Conservation (phyloP, 805 yeast species). For the Candida caryicola region DNA sequence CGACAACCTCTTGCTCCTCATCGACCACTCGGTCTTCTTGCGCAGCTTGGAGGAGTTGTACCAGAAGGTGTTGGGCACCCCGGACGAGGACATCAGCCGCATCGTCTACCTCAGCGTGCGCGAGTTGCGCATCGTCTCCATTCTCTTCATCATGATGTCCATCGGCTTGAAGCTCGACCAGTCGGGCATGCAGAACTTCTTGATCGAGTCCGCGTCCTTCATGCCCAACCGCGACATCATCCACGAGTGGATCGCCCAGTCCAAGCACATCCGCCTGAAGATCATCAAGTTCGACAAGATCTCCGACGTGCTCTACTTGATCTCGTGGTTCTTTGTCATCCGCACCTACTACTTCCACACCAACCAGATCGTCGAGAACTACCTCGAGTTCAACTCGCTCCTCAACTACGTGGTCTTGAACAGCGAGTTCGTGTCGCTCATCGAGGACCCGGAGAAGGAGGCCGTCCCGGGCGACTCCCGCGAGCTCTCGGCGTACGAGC, state of each 20-base stretch:
- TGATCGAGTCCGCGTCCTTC: conserved; percentile 7
- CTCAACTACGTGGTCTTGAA: conserved; percentile 18
- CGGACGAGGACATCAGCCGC: conserved; percentile 7
- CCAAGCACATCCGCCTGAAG: conserved; percentile 17
- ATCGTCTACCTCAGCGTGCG: conserved; percentile 5
- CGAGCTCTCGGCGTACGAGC: not conserved
- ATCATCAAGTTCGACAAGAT: conserved; percentile 18
- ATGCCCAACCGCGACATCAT: conserved; percentile 14
- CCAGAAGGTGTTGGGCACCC: conserved; percentile 3
- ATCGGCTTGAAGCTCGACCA: conserved; percentile 18
- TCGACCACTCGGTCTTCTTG: conserved; percentile 3
- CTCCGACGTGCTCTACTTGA: conserved; percentile 22
- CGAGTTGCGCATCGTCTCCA: conserved; percentile 16
- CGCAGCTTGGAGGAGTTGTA: conserved; percentile 3
- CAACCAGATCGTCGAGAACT: conserved; percentile 20
- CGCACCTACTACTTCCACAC: conserved; percentile 18
- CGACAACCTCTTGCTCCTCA: conserved; percentile 5
- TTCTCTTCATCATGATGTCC: conserved; percentile 18
- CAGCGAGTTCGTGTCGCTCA: conserved; percentile 16
- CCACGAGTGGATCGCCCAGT: conserved; percentile 13
- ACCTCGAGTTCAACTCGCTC: conserved; percentile 27
- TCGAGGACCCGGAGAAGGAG: conserved; percentile 16
- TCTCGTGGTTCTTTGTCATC: conserved; percentile 25
- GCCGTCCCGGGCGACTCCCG: not conserved
- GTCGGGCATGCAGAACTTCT: conserved; percentile 4